Percentiles rank a stretch among this genome's conserved stretches.
These are phyloP conservation scores for Mimosa bimucronata DNA, from an alignment of 306 rosid species.

Conservation along the genomic window DNA sequence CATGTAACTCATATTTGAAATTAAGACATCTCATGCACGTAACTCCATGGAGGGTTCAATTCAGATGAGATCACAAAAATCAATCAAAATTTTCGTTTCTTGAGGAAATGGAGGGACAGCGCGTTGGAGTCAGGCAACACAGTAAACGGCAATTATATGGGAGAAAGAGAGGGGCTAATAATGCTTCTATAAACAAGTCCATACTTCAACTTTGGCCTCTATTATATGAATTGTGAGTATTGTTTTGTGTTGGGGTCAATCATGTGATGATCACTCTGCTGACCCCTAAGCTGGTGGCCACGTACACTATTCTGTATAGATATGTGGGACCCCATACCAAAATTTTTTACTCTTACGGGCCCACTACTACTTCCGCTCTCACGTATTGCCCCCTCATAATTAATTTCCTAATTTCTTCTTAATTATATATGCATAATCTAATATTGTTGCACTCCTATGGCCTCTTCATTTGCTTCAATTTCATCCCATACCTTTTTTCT, in stretches of 20 bases:
- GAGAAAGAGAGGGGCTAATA: slow-evolving; percentile 18
- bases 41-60: no score
- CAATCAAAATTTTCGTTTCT: no score
- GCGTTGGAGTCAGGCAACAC: background rate
- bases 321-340: slow-evolving; percentile 55
- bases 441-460: no score
- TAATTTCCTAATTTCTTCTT: background rate
- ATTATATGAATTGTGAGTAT: background rate
- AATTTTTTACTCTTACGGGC: slow-evolving; percentile 32
- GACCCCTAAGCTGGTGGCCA: background rate
- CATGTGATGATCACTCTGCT: background rate
- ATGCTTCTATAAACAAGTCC: background rate
- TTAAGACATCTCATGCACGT: no score
- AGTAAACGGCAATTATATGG: slow-evolving; percentile 28
- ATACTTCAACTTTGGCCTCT: background rate
- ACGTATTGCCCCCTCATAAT: slow-evolving; percentile 30
- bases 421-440: no score
- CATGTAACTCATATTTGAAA: no score
- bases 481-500: no score
- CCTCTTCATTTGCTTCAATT: no score
- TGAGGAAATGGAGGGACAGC: no score
- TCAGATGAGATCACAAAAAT: no score
- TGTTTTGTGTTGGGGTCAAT: background rate
- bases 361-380: slow-evolving; percentile 57
- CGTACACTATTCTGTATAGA: background rate